A percentile compares a stretch with the other conserved stretches of the same genome.
Conservation (phyloP, 73 alveolate species). For the Symbiodinium natans region DNA sequence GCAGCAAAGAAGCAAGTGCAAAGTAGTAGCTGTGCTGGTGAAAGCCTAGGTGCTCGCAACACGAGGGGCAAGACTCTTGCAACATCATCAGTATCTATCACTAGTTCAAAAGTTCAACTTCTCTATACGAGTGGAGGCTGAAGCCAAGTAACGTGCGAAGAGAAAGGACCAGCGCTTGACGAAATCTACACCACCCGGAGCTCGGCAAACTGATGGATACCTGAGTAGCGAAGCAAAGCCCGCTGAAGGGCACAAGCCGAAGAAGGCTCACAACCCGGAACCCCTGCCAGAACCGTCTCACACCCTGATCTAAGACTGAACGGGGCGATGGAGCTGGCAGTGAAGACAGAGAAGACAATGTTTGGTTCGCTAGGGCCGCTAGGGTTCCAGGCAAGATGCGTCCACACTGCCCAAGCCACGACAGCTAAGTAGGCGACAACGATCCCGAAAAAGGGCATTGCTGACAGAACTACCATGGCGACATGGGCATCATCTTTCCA, state of each 20-base stretch:
- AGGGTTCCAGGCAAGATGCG: neutral
- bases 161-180: slow-evolving; percentile 8
- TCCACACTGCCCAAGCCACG: neutral
- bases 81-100: too few relatives aligned
- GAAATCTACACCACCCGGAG: neutral
- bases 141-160: neutral
- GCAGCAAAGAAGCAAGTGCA: neutral
- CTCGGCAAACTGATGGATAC: neutral
- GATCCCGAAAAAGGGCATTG: neutral
- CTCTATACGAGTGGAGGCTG: neutral
- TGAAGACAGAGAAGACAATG: too few relatives aligned
- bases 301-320: too few relatives aligned
- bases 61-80: too few relatives aligned
- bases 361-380: too few relatives aligned
- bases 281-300: too few relatives aligned
- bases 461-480: neutral
- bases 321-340: too few relatives aligned
- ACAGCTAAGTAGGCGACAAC: neutral
- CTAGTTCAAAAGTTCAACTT: too few relatives aligned
- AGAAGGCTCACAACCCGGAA: too few relatives aligned
- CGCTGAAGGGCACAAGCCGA: too few relatives aligned
- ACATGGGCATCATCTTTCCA: neutral
- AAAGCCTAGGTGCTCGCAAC: neutral
- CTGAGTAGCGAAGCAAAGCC: neutral
- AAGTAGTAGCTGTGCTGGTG: neutral